Base-by-base conservation (phyloP, 805 yeast genomes). In the Hanseniaspora jakobsenii region DNA sequence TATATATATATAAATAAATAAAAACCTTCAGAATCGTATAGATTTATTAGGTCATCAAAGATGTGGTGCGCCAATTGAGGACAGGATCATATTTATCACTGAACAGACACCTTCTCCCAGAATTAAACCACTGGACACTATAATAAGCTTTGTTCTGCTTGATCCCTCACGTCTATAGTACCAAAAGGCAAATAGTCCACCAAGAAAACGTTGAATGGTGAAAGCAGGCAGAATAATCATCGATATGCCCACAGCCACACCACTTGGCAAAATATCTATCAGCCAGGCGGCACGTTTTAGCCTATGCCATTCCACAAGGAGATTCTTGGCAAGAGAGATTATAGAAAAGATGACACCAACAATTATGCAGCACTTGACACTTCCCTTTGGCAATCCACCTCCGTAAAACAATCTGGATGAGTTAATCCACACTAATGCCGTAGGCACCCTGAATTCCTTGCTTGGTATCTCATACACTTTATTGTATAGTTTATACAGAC, bases 171-270 rank as follows among this genome's bases (percentile, higher is more conserved):
- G 61, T 23, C 60, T 63, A 48, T 75, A 50, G 85, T 87, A 76
- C 51, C 64, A 50, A 55, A 72, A 71, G 1, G 86, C 73, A 27
- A 76, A 55, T 3, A 81, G 52, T 2, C 98, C 98, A 8, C 98
- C 98, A 18, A 85, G 49, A 57, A 91, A 89, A 53, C 98, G 69
- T 1, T 97, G 97, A 36, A 89, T 66, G 0, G 97, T 91, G 63
- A 89, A 91, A 38, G 85, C 78, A 2, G 98, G 97, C 0, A 87
- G 71, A 59, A 91, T 91, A 61, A 89, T 91, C 49, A 89, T 85
- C 14, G 98, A 97, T 41, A 89, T 81, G 1, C 98, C 98, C 14
- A 87, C 95, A 2, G 98, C 96, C 22, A 91, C 93, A 10, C 98
- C 98, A 18, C 85, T 78, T 1, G 98, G 98, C 22, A 89, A 63